Evolutionary conservation across 192 early-diverging fungal species (phyloP), one percentile per base, ranked within the genome.

Genomic region (Dissophora ornata): DNA sequence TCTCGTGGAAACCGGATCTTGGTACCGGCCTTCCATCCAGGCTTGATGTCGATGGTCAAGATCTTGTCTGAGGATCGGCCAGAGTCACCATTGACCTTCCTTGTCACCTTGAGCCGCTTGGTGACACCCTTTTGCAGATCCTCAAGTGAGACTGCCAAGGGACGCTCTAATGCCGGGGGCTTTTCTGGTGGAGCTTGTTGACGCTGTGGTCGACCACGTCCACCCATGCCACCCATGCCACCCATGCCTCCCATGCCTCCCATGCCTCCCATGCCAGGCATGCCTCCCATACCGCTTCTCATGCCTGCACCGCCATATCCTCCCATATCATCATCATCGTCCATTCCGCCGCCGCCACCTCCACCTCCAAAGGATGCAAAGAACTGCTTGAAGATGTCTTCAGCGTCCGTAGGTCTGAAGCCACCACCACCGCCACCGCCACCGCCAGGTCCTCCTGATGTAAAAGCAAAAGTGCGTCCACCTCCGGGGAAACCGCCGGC

Each of bases 1-100:
- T 97, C 92, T 10, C 86, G 88, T 5, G 90, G 82, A 82, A 94
- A 99, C 22, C 89, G 90, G 75, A 99, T 87, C 81, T 98, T 99
- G 54, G 96, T 96, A 15, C 96, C 97, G 6, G 94, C 93, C 81
- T 99, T 97, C 96, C 97, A 96, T 2, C 97, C 96, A 13, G 95
- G 90, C 79, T 94, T 96, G 81, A 99, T 79, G 51, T 92, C 80
- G 49, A 99, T 87, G 45, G 85, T 85, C 21, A 99, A 81, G 10
- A 96, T 82, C 82, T 98, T 96, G 64, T 96, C 95, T 0, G 88
- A 56, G 12, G 71, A 33, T 19, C 63, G 62, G 25, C 89, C 86
- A 6, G 84, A 80, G 10, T 51, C 58, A 28, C 44, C 53, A 8
- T n/a, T 45, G 29, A 82, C 33, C 46, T 88, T 89, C 30, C 93